phyloP scores from a whole-genome alignment of 1,139 yeast genomes.

The Suhomyces coccinellae region DNA sequence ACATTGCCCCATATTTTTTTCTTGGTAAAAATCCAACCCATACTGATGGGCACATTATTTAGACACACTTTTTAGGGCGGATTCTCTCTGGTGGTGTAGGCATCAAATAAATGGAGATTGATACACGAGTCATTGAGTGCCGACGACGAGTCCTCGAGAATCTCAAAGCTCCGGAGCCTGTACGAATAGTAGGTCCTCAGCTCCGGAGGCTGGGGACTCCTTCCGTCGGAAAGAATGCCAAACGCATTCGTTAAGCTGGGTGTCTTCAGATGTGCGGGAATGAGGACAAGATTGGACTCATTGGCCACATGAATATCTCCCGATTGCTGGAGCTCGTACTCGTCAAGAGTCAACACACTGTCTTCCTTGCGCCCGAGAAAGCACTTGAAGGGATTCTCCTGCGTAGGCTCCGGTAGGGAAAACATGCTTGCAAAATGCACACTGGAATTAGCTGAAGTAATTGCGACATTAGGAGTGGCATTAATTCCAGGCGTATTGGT shows the following conservation, averaged over 20 bases:
- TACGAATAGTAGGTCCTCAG: constrained; percentile 21
- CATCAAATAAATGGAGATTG: constrained; percentile 73
- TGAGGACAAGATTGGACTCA: constrained; percentile 26
- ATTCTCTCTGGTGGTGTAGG: constrained; percentile 67
- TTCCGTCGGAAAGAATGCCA: constrained; percentile 16
- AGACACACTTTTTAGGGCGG: constrained; percentile 40
- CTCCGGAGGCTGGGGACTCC: constrained; percentile 1
- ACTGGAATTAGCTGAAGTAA: constrained; percentile 2
- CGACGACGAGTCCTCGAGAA: constrained; percentile 66
- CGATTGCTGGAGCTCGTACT: constrained; percentile 32
- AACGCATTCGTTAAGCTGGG: constrained; percentile 25
- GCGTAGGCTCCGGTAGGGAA: constrained; percentile 37
- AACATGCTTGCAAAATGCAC: constrained; percentile 24
- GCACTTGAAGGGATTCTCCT: constrained; percentile 27
- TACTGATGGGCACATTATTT: too few relatives aligned
- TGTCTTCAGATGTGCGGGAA: constrained; percentile 19
- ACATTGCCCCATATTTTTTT: too few relatives aligned
- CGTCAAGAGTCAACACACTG: constrained; percentile 35
- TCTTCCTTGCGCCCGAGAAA: constrained; percentile 24
- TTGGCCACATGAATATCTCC: constrained; percentile 40
- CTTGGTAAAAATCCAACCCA: too few relatives aligned
- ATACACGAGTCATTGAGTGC: constrained; percentile 66
- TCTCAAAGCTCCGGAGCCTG: constrained; percentile 53
- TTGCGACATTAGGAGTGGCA: constrained; percentile 3
- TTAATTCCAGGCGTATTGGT: constrained; percentile 3